These are phyloP conservation scores for Agaricales sp. DNA, from an alignment of 1,284 basidiomycete species.

Conservation along the genomic window DNA sequence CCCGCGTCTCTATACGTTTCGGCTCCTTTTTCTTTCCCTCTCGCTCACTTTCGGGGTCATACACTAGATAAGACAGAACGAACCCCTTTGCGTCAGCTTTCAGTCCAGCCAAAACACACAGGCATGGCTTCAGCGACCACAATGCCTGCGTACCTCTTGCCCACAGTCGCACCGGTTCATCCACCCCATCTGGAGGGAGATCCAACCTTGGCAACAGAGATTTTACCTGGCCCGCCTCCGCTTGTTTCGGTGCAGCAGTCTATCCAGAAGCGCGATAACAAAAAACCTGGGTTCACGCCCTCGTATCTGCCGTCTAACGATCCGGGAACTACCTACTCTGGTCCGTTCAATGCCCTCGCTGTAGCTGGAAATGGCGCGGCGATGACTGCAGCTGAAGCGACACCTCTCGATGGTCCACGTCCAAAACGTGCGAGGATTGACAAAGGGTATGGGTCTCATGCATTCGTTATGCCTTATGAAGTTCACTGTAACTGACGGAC, in stretches of 20 bases:
- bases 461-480: constrained; percentile 9
- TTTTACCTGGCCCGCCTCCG: constrained; percentile 72
- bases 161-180: constrained; percentile 35
- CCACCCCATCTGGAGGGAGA: constrained; percentile 73
- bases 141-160: constrained; percentile 29
- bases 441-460: constrained; percentile 47
- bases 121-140: constrained; percentile 19
- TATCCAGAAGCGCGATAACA: constrained; percentile 61
- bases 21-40: too few relatives aligned
- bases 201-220: constrained; percentile 68
- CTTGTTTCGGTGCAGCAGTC: constrained; percentile 56
- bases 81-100: not conserved
- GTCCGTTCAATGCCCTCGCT: constrained; percentile 51
- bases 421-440: constrained; percentile 62
- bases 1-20: not conserved
- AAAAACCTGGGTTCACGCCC: constrained; percentile 40
- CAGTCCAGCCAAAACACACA: not conserved
- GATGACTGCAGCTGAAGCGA: constrained; percentile 10
- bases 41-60: too few relatives aligned
- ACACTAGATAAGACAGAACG: too few relatives aligned
- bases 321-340: constrained; percentile 75
- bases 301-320: constrained; percentile 73
- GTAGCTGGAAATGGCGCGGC: constrained; percentile 26
- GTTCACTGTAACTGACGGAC: too few relatives aligned
- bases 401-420: constrained; percentile 50